A percentile compares a stretch with the other conserved stretches of the same genome.
These are phyloP conservation scores for Arabis hirsuta DNA, from an alignment of 345 rosid genomes.

Conservation along the genomic window DNA sequence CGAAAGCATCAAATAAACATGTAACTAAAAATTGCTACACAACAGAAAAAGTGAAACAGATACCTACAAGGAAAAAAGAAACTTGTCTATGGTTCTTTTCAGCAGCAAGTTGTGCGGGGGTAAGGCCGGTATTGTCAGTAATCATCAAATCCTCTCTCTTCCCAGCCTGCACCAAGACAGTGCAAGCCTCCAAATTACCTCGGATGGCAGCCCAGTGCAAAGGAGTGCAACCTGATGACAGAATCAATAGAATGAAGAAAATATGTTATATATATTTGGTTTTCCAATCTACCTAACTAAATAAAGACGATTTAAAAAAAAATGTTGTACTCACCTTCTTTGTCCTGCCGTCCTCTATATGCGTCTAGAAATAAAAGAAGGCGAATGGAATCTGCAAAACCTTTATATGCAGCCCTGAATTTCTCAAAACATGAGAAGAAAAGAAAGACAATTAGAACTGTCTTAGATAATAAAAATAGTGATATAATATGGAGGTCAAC, in stretches of 20 bases:
- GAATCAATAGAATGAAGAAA: slow-evolving; percentile 19
- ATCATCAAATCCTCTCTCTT: slow-evolving; percentile 90
- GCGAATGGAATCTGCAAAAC: slow-evolving; percentile 94
- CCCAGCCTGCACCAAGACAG: slow-evolving; percentile 97
- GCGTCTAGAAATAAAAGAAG: slow-evolving; percentile 92
- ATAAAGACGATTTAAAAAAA: slow-evolving; percentile 11
- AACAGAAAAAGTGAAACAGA: slow-evolving; percentile 45
- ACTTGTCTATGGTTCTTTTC: slow-evolving; percentile 98
- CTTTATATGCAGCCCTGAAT: slow-evolving; percentile 98
- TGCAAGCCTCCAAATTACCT: slow-evolving; percentile 99
- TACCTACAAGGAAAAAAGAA: slow-evolving; percentile 97
- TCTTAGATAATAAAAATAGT: background rate
- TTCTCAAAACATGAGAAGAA: slow-evolving; percentile 51
- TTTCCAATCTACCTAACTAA: slow-evolving; percentile 6
- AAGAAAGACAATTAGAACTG: slow-evolving; percentile 24
- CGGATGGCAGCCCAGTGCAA: slow-evolving; percentile 99
- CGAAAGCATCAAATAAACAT: slow-evolving; percentile 16
- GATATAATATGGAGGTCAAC: background rate
- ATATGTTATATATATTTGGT: background rate
- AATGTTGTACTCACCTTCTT: slow-evolving; percentile 63
- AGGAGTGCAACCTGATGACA: slow-evolving; percentile 86
- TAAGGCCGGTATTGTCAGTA: slow-evolving; percentile 90
- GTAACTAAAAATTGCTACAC: slow-evolving; percentile 34
- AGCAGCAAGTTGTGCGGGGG: slow-evolving; percentile 99
- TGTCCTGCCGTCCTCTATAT: slow-evolving; percentile 94